A percentile compares a stretch with the other conserved stretches of the same genome.
Conservation (phyloP, 495 filamentous ascomycete genomes). For the Xylaria sp. region DNA sequence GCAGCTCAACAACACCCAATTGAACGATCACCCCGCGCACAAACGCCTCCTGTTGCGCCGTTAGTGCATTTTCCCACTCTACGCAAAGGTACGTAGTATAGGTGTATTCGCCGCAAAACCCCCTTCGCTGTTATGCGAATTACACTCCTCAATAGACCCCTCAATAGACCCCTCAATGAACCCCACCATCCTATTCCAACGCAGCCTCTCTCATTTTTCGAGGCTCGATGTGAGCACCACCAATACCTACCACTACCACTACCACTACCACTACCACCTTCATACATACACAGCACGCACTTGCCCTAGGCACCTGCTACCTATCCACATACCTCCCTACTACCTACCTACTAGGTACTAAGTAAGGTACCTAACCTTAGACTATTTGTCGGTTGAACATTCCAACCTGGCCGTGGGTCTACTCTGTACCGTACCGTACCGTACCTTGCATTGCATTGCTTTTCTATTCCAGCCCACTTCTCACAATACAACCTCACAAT, state of each 20-base stretch:
- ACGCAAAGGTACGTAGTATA: neutral
- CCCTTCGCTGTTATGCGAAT: neutral
- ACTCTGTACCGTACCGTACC: too few species aligned
- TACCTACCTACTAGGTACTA: too few species aligned
- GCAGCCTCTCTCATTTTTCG: neutral
- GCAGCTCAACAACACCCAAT: neutral
- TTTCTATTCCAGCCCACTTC: conserved; percentile 1
- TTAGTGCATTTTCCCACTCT: conserved; percentile 4
- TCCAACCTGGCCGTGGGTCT: conserved; percentile 19
- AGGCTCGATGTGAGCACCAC: neutral
- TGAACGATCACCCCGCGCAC: neutral
- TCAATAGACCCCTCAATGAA: conserved; percentile 20
- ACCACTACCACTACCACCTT: neutral
- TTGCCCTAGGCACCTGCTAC: neutral
- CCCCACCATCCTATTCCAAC: conserved; percentile 16
- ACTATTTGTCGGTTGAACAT: conserved; percentile 6
- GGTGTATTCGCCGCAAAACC: neutral
- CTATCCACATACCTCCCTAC: neutral
- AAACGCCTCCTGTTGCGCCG: neutral
- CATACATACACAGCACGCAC: conserved; percentile 5
- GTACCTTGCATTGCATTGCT: conserved; percentile 17
- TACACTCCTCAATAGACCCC: conserved; percentile 11
- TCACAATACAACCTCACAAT: conserved; percentile 7
- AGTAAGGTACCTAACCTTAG: too few species aligned
- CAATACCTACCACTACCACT: too few species aligned